Evolutionary conservation across 2,329 filamentous ascomycete genomes (phyloP).

Genomic region (Diaporthe citrichinensis): DNA sequence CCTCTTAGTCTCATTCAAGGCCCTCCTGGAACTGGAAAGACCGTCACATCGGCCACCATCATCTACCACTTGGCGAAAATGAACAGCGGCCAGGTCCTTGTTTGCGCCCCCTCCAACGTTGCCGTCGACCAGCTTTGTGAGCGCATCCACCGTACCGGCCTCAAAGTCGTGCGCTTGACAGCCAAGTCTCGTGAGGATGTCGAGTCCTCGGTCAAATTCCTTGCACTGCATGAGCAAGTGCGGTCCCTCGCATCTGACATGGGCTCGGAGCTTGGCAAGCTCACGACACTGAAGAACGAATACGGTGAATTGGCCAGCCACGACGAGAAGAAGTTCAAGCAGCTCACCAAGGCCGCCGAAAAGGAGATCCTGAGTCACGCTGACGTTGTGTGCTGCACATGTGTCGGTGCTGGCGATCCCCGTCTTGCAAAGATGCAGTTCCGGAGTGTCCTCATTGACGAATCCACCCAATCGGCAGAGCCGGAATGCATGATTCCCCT

Average conservation of each 20-base stretch:
- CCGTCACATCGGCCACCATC: conserved; percentile 97
- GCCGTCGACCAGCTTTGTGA: conserved; percentile 98
- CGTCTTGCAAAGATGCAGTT: conserved; percentile 98
- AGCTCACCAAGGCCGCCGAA: conserved; percentile 92
- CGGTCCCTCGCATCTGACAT: conserved; percentile 87
- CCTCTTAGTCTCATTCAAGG: conserved; percentile 97
- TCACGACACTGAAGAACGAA: conserved; percentile 93
- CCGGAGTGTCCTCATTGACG: conserved; percentile 96
- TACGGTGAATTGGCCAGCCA: conserved; percentile 92
- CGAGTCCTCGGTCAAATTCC: conserved; percentile 96
- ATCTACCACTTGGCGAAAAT: conserved; percentile 98
- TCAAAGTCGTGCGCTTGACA: conserved; percentile 98
- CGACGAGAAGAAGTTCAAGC: conserved; percentile 99
- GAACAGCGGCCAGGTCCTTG: conserved; percentile 93
- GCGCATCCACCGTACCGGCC: conserved; percentile 91
- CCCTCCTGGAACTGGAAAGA: conserved; percentile 97
- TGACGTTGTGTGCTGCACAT: conserved; percentile 99
- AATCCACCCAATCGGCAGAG: conserved; percentile 97
- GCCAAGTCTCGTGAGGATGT: conserved; percentile 99
- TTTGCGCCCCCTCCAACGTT: conserved; percentile 98
- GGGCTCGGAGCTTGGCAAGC: conserved; percentile 92
- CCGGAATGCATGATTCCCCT: conserved; percentile 99
- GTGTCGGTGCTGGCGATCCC: conserved; percentile 96
- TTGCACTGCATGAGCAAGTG: conserved; percentile 96
- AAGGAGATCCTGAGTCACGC: conserved; percentile 95